These are phyloP conservation scores for Penicillium canariense DNA, from an alignment of 495 filamentous ascomycete genomes.

Conservation along the genomic window DNA sequence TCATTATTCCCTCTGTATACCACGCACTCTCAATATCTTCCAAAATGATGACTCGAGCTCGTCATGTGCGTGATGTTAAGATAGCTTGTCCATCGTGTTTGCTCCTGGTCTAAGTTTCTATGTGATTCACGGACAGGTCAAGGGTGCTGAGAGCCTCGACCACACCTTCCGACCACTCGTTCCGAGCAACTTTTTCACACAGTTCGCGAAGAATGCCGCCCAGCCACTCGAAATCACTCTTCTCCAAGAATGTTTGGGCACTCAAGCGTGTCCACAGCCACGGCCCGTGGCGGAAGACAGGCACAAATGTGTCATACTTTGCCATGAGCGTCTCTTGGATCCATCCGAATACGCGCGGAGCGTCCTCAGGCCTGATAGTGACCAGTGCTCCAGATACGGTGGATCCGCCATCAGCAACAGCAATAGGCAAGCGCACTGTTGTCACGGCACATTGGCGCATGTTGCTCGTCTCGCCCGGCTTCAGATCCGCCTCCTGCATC, in stretches of 20 bases:
- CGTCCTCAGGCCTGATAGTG: conserved; percentile 35
- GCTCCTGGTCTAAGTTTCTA: no score
- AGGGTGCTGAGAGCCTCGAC: no score
- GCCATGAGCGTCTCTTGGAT: conserved; percentile 53
- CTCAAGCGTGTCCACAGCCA: conserved; percentile 69
- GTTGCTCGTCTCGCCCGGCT: conserved; percentile 49
- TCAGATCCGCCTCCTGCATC: conserved; percentile 44
- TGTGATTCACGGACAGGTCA: no score
- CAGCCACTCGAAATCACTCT: conserved; percentile 73
- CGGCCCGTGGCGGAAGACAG: conserved; percentile 57
- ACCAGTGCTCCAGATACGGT: conserved; percentile 10
- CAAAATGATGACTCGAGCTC: no score
- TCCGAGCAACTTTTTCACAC: conserved; percentile 55
- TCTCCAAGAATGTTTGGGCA: conserved; percentile 76
- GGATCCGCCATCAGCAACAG: conserved; percentile 22
- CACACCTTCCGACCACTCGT: conserved; percentile 38
- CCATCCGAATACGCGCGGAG: conserved; percentile 47
- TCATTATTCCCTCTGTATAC: no score
- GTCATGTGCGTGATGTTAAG: no score
- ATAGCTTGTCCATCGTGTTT: neutral
- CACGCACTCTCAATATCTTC: no score
- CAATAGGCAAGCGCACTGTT: conserved; percentile 73
- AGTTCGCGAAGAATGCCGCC: conserved; percentile 59
- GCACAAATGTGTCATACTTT: conserved; percentile 69
- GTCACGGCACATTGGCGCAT: conserved; percentile 54